These are phyloP conservation scores for Apiospora phragmitis DNA, from an alignment of 2,329 filamentous ascomycete genomes.

Conservation along the genomic window DNA sequence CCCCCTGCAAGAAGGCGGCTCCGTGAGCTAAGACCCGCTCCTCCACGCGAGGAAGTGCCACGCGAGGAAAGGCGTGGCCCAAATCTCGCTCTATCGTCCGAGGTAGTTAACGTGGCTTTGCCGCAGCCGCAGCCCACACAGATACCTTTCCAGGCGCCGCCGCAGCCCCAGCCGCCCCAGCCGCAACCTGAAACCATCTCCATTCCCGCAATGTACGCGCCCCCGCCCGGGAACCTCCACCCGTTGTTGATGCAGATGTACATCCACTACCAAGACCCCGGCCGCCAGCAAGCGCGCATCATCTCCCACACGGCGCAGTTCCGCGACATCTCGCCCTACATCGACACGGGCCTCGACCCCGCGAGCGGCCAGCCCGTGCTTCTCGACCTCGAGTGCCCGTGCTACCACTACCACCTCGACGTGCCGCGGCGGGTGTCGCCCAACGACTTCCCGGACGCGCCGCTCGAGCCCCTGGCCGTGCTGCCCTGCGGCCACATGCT, in stretches of 20 bases:
- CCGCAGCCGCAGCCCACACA: neutral
- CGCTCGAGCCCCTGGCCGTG: neutral
- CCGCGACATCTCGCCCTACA: conserved; percentile 2
- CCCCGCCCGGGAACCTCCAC: neutral
- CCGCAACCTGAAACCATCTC: neutral
- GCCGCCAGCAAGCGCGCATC: neutral
- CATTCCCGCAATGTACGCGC: neutral
- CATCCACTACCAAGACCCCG: neutral
- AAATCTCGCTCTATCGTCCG: neutral
- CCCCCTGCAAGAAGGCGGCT: neutral
- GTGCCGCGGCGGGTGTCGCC: neutral
- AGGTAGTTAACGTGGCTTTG: neutral
- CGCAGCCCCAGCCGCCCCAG: neutral
- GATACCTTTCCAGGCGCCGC: neutral
- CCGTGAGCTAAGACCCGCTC: neutral
- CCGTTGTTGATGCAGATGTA: neutral
- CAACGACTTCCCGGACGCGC: neutral
- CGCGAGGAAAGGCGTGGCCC: neutral
- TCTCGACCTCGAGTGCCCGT: neutral
- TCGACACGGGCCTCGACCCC: conserved; percentile 4
- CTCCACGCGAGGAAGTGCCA: neutral
- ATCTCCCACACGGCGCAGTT: conserved; percentile 1
- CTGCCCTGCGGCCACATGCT: conserved; percentile 11
- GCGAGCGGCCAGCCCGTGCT: neutral
- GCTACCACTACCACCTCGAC: neutral